Conservation (phyloP, 83 land plant species). For the Picea engelmannii region DNA sequence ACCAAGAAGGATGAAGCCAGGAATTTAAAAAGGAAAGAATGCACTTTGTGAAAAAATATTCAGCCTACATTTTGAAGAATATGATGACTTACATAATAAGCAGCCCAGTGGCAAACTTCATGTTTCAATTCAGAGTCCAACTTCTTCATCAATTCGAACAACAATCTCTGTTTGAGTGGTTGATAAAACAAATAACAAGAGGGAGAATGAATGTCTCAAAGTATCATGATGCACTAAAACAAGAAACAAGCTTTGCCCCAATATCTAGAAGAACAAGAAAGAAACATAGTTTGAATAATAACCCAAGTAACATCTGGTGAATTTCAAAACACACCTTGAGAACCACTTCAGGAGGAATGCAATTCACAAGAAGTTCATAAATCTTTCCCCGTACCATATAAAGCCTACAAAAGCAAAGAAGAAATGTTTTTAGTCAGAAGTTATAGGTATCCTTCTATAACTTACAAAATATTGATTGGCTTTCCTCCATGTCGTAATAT, state of each 20-base stretch:
- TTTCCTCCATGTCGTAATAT: too few relatives aligned
- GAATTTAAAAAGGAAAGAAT: not conserved
- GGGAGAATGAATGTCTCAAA: not conserved
- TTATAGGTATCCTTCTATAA: too few relatives aligned
- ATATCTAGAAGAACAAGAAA: constrained; percentile 3
- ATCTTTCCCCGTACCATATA: constrained; percentile 87
- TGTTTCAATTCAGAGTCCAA: constrained; percentile 96
- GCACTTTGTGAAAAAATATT: not conserved
- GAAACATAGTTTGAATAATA: constrained; percentile 1
- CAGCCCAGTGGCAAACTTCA: constrained; percentile 99
- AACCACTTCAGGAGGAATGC: constrained; percentile 95
- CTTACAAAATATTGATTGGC: too few relatives aligned
- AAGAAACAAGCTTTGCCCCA: not conserved
- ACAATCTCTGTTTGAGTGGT: constrained; percentile 62
- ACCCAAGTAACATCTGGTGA: not conserved
- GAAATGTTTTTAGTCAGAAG: not conserved
- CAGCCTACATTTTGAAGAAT: constrained; percentile 6
- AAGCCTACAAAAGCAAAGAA: constrained; percentile 52
- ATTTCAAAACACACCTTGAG: constrained; percentile 66
- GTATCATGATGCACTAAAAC: not conserved
- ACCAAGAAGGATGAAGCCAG: not conserved
- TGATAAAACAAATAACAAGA: not conserved
- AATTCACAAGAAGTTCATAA: constrained; percentile 92
- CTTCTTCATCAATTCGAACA: constrained; percentile 85
- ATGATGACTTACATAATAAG: constrained; percentile 80